Evolutionary conservation across 1,284 basidiomycete genomes (phyloP).

Genomic region (Amylostereum areolatum): DNA sequence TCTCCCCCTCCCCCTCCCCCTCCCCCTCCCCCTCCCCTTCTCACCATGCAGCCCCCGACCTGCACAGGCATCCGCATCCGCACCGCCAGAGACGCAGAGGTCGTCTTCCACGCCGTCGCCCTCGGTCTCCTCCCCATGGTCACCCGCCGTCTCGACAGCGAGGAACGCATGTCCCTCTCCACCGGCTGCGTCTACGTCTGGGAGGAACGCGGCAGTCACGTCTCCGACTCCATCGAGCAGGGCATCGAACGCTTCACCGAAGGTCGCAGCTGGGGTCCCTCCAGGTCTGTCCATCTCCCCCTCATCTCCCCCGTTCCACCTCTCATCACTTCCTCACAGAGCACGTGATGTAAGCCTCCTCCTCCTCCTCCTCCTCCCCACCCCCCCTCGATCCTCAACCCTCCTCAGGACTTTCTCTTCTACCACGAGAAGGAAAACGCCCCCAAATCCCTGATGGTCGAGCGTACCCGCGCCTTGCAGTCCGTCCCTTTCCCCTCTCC

Average conservation of each 20-base stretch:
- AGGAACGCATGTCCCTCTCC: slow-evolving; percentile 32
- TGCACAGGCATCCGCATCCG: slow-evolving; percentile 23
- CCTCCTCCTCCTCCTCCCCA: slow-evolving; percentile 5
- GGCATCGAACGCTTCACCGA: slow-evolving; percentile 41
- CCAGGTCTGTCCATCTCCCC: slow-evolving; percentile 11
- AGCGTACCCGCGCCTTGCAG: slow-evolving; percentile 14
- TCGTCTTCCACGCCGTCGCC: slow-evolving; percentile 29
- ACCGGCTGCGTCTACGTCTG: slow-evolving; percentile 41
- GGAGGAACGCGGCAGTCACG: slow-evolving; percentile 35
- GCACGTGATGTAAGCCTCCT: slow-evolving; percentile 28
- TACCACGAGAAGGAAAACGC: slow-evolving; percentile 32
- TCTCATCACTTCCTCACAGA: slow-evolving; percentile 18
- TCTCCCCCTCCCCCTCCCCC: slow-evolving; percentile 2
- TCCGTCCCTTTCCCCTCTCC: neutral
- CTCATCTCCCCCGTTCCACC: neutral
- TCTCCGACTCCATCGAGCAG: slow-evolving; percentile 31
- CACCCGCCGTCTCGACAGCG: slow-evolving; percentile 35
- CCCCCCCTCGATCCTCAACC: slow-evolving; percentile 1
- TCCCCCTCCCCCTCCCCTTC: slow-evolving; percentile 4
- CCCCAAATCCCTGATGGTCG: slow-evolving; percentile 23
- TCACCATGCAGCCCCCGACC: slow-evolving; percentile 24
- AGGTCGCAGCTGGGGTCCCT: slow-evolving; percentile 27
- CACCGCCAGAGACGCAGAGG: slow-evolving; percentile 27
- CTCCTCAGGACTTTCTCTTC: slow-evolving; percentile 28
- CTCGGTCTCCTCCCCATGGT: slow-evolving; percentile 29